phyloP scores from a whole-genome alignment of 2,329 filamentous ascomycete species.

The Aspergillus udagawae region DNA sequence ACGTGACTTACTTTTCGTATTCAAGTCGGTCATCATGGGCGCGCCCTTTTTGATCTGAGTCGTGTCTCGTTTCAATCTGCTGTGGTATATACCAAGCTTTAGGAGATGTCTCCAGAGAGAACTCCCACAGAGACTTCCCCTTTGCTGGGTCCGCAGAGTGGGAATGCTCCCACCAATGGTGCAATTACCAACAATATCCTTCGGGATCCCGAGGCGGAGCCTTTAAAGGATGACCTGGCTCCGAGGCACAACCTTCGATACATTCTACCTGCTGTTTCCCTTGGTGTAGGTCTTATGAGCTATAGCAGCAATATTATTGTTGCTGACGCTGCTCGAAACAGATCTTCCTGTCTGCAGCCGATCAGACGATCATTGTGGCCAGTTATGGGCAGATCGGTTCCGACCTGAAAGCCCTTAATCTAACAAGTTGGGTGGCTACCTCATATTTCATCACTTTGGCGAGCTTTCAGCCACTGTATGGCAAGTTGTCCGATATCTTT shows the following conservation, averaged over 20 bases:
- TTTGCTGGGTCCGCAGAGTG: conserved; percentile 35
- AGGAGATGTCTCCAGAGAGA: conserved; percentile 22
- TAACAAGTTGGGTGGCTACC: conserved; percentile 71
- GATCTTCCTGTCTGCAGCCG: conserved; percentile 69
- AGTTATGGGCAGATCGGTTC: conserved; percentile 74
- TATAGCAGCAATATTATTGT: neutral
- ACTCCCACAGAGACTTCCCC: conserved; percentile 42
- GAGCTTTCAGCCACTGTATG: conserved; percentile 66
- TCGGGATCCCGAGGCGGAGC: conserved; percentile 16
- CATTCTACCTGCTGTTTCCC: conserved; percentile 58
- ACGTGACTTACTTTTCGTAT: conserved; percentile 11
- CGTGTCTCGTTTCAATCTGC: conserved; percentile 1
- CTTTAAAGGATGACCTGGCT: conserved; percentile 38
- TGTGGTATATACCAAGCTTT: neutral
- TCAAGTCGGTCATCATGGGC: neutral
- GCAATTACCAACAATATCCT: conserved; percentile 14
- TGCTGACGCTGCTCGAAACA: conserved; percentile 26
- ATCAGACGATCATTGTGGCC: conserved; percentile 74
- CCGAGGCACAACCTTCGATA: conserved; percentile 51
- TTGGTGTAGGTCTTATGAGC: conserved; percentile 50
- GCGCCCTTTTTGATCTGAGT: conserved; percentile 1
- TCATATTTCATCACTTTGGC: conserved; percentile 69
- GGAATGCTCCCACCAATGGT: conserved; percentile 19
- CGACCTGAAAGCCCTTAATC: conserved; percentile 69
- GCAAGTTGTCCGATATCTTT: conserved; percentile 58